Percentiles rank a stretch among this genome's conserved stretches.
Conservation (phyloP, 805 yeast species). For the Starmerella floricola region DNA sequence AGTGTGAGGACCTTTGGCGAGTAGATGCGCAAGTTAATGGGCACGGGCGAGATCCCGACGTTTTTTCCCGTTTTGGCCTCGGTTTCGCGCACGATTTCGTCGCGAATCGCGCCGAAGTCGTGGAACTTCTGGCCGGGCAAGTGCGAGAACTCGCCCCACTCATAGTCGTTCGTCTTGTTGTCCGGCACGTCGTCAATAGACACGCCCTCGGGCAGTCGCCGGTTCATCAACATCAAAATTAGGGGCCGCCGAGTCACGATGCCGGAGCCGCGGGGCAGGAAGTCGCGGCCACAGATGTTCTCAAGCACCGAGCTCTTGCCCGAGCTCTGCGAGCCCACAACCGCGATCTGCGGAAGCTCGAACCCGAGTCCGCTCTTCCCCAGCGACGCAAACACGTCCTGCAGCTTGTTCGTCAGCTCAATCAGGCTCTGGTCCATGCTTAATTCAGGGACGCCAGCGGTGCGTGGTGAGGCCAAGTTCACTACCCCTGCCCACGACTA, state of each 20-base stretch:
- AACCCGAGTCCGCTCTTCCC: constrained; percentile 92
- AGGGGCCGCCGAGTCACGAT: constrained; percentile 84
- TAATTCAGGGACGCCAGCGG: too few relatives aligned
- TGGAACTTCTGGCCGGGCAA: constrained; percentile 76
- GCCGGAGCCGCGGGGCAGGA: constrained; percentile 85
- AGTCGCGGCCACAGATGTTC: constrained; percentile 83
- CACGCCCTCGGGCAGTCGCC: constrained; percentile 24
- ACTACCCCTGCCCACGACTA: too few relatives aligned
- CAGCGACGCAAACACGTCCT: constrained; percentile 93
- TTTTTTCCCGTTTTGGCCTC: constrained; percentile 62
- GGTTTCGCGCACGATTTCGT: constrained; percentile 84
- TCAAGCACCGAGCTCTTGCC: constrained; percentile 86
- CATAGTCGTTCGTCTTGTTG: constrained; percentile 34
- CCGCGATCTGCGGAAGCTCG: constrained; percentile 89
- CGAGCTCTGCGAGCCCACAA: constrained; percentile 81
- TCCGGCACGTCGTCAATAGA: constrained; percentile 22
- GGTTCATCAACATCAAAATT: constrained; percentile 64
- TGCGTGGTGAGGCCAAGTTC: too few relatives aligned
- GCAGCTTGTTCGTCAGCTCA: constrained; percentile 71
- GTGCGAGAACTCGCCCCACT: constrained; percentile 97
- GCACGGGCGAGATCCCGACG: constrained; percentile 80
- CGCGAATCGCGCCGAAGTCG: constrained; percentile 78
- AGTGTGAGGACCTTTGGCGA: constrained; percentile 90
- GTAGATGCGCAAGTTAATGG: constrained; percentile 83
- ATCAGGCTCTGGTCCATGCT: constrained; percentile 62